These are phyloP conservation scores for Kodamaea neixiangensis DNA, from an alignment of 805 yeast genomes.

Conservation along the genomic window DNA sequence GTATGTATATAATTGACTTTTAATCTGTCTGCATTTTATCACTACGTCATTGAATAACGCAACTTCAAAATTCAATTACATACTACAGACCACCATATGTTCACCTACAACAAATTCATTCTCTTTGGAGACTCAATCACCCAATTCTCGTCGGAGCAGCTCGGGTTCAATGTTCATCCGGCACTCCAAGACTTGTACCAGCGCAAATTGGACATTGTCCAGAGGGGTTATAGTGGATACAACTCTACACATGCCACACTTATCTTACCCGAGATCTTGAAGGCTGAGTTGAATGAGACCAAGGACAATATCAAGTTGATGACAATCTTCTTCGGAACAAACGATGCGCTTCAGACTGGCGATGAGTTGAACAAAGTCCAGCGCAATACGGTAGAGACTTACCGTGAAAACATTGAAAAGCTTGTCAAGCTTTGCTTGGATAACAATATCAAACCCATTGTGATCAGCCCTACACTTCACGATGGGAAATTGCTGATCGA, in stretches of 20 bases:
- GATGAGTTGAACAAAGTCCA: conserved; percentile 25
- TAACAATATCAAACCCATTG: conserved; percentile 50
- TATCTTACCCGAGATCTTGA: conserved; percentile 45
- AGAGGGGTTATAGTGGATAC: conserved; percentile 80
- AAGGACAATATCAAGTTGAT: conserved; percentile 39
- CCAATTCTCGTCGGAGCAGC: conserved; percentile 49
- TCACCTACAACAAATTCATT: conserved; percentile 44
- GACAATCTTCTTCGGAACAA: conserved; percentile 78
- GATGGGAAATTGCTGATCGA: conserved; percentile 27
- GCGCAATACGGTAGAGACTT: conserved; percentile 54
- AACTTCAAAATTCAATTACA: neutral
- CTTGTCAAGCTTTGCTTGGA: conserved; percentile 43
- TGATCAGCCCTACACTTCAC: conserved; percentile 65
- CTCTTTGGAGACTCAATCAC: conserved; percentile 76
- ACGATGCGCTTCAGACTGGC: conserved; percentile 48
- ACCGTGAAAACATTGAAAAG: conserved; percentile 44
- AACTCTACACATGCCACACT: conserved; percentile 58
- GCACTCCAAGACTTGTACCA: conserved; percentile 52
- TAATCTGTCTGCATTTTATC: too few relatives aligned
- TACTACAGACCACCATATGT: neutral
- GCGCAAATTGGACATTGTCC: conserved; percentile 66
- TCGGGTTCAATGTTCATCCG: conserved; percentile 51
- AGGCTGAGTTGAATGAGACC: conserved; percentile 31
- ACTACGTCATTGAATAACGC: neutral
- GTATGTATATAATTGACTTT: too few relatives aligned